Base-by-base conservation (phyloP, 2,329 filamentous ascomycete genomes). In the Fusarium multiceps region DNA sequence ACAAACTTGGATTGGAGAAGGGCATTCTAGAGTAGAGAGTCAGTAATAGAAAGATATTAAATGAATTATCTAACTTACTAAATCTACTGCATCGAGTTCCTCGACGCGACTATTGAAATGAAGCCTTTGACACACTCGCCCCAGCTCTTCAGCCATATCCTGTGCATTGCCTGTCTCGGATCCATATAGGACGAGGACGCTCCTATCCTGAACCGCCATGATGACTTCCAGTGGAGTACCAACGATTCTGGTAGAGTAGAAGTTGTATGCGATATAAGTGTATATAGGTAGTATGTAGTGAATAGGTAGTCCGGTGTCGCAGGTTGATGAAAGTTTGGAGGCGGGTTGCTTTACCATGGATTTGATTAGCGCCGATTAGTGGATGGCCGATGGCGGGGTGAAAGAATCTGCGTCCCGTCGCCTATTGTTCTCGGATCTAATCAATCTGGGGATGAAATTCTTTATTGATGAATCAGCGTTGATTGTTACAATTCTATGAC, bases 151-250 rank as follows among this genome's bases (percentile, higher is more conserved):
- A 21, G 96, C 95, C 68, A 95, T 88, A 80, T 98, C 95, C 80
- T 97, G 93, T 57, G 93, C 91, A 77, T 96, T 98, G 59, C 96
- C 96, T 23, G 94, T 98, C 83, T 99, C 96, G 41, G 95, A 97
- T 58, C 93, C 96, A 81, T 97, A 99, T 34, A 97, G 86, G 61
- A 99, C 86, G 71, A 97, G 87, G 51, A 87, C 79, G 62, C 81
- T 82, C 71, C 86, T 70, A 34, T 75, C 71, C 16, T 72, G 54
- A 53, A 71, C 70, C 45, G 75, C 71, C 72, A 79, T 80, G 27
- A n/a, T 27, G 25, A 32, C 25, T 11, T 11, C 18, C 16, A 37
- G 34, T 20, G 7, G 32, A 20, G 23, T n/a, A 16, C 25, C 14
- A 23, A 27, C 14, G 20, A 9, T n/a, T 12, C 21, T 20, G 16